A percentile compares a stretch with the other conserved stretches of the same genome.
Evolutionary conservation across 1,284 basidiomycete genomes (phyloP).

Genomic region (Ustilago tritici): DNA sequence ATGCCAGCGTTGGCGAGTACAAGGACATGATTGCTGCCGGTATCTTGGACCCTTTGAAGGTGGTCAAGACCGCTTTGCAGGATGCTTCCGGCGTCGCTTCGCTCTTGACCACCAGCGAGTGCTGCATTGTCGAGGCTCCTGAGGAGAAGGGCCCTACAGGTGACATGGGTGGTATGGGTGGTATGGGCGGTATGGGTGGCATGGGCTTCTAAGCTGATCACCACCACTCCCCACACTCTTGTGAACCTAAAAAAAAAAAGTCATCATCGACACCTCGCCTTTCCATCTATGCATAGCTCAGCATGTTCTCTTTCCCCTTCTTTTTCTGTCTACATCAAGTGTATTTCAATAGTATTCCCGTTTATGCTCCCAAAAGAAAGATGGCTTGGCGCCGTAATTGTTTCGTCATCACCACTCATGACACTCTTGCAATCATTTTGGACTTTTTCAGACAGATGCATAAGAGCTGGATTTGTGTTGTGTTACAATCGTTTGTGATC

Average conservation of each 20-base stretch:
- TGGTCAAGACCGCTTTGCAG: constrained; percentile 66
- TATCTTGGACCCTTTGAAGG: constrained; percentile 77
- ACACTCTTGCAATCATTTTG: background rate
- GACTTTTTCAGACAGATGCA: background rate
- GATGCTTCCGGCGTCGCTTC: constrained; percentile 76
- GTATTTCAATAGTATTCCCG: constrained; percentile 54
- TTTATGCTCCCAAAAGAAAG: background rate
- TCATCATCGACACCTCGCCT: background rate
- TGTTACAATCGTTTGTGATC: background rate
- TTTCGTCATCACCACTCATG: constrained; percentile 20
- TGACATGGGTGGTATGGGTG: constrained; percentile 66
- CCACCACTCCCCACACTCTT: background rate
- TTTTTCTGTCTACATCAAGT: constrained; percentile 15
- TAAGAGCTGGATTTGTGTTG: background rate
- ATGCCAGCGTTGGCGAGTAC: constrained; percentile 90
- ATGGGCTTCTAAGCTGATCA: constrained; percentile 60
- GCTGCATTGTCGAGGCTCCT: constrained; percentile 88
- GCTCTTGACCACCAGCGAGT: constrained; percentile 92
- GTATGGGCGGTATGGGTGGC: constrained; percentile 69
- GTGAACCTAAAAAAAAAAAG: constrained; percentile 7
- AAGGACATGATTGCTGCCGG: constrained; percentile 93
- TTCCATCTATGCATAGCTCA: constrained; percentile 12
- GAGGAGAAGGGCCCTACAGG: constrained; percentile 80
- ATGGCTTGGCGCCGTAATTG: constrained; percentile 1
- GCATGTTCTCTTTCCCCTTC: background rate